Evolutionary conservation across 176 grass and related monocot genomes (phyloP), one percentile per base, ranked within the genome.

Genomic region (Phyllostachys edulis): DNA sequence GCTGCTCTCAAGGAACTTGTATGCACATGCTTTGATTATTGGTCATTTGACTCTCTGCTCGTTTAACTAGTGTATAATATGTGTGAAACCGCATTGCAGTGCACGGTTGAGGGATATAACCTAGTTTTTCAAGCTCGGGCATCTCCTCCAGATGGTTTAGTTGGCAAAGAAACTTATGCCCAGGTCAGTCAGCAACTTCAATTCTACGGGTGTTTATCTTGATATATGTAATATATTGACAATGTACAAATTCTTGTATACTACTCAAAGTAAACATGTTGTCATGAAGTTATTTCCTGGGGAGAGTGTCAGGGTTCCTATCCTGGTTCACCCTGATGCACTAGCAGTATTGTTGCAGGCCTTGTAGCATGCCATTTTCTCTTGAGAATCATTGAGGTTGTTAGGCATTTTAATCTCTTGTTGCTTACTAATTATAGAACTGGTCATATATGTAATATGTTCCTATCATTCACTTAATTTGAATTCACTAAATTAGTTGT

Each of bases 1-100:
- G 77, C 91, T 71, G 90, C 93, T 84, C 93, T 99, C 32, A 96
- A 88, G 74, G 91, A 99, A 87, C 93, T 99, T 77, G 96, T 96
- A 89, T 88, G 89, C 93, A 24, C 18, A 42, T 77, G 17, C 59
- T 26, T 82, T 66, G 13, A 23, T 41, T 86, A 24, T 70, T 80
- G 71, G 71, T 72, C 6, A 70, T 81, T 77, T 82, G 80, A 85
- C 12, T 15, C 45, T 24, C 4, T 21, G 3, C 56, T 67, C 20
- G 40, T 76, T 90, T 60, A 71, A 34, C 46, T 66, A 26, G 56
- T 68, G 40, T 79, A 50, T 88, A 39, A 78, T 77, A 61, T 76
- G 40, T 69, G 34, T 74, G 75, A 39, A 82, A 73, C 81, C 63
- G 4, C 37, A 54, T 85, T 85, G 75, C 79, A 99, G 93, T 99